Base-by-base conservation (phyloP, 306 rosid genomes). In the Cicer judaicum region DNA sequence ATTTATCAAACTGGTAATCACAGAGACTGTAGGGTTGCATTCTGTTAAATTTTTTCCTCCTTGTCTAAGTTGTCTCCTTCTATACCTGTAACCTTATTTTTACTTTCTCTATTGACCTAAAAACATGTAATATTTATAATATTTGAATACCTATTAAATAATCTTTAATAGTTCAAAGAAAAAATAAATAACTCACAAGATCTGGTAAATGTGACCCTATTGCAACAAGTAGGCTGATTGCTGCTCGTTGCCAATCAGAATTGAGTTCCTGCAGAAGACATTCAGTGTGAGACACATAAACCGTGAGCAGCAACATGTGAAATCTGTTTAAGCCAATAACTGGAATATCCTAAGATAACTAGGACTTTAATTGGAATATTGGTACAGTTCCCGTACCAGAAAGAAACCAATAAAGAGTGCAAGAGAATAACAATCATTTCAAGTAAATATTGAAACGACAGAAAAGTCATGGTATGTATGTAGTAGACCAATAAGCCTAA, bases 221-320 rank as follows among this genome's bases (percentile, higher is more conserved):
- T 9, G 98, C 88, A 71, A 93, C 97, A 83, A 93, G 97, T 60
- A 93, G 85, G 70, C 85, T 83, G 68, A 96, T 76, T 64, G 98
- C 98, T 78, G 97, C 94, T 75, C 94, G 86, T 83, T 91, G 98
- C 98, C 98, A 93, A 68, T 93, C 97, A 14, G 89, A 81, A 83
- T 85, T 88, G 73, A 91, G 84, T 55, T 91, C 98, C 97, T 93
- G 84, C 79, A 88, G 72, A 75, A 69, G 48, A 78, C 39, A 74
- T 68, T 67, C 71, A 21, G 62, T 73, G 50, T 63, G 67, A 79
- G 70, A 42, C 11, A 57, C 68, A 50, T 36, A 64, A 74, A 65
- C 59, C 66, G 49, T 29, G 39, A 36, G 64, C 40, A 77, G 44
- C 56, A 70, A 57, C 74, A 54, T 52, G 48, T 36, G 71, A 54